Percentiles rank a stretch among this genome's conserved stretches.
phyloP scores from a whole-genome alignment of 2,329 filamentous ascomycete genomes.

The Malbranchea cinnamomea region DNA sequence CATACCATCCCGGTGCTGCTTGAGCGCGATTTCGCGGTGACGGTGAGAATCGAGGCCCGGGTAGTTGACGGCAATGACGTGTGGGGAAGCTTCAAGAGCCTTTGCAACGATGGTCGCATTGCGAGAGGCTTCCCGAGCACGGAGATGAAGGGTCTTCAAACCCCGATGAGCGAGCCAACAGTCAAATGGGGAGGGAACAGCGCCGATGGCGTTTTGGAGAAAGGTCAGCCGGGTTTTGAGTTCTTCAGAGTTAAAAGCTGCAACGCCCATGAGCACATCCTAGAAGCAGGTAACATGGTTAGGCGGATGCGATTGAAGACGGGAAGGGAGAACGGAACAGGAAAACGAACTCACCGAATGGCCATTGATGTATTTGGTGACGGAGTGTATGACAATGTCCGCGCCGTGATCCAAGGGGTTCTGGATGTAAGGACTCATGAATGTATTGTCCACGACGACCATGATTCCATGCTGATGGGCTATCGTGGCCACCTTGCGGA shows the following conservation, averaged over 20 bases:
- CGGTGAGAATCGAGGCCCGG: slow-evolving; percentile 79
- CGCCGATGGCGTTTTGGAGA: slow-evolving; percentile 93
- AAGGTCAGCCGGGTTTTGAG: slow-evolving; percentile 68
- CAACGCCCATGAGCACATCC: slow-evolving; percentile 95
- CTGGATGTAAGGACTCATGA: slow-evolving; percentile 90
- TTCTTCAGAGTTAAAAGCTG: slow-evolving; percentile 78
- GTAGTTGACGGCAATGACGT: slow-evolving; percentile 88
- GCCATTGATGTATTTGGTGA: slow-evolving; percentile 99
- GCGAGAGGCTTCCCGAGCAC: slow-evolving; percentile 65
- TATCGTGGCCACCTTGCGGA: slow-evolving; percentile 64
- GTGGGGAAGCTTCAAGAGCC: slow-evolving; percentile 61
- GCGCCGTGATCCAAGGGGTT: slow-evolving; percentile 91
- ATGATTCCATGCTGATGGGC: slow-evolving; percentile 80
- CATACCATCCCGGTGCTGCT: slow-evolving; percentile 87
- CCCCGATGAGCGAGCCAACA: slow-evolving; percentile 96
- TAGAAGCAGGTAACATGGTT: slow-evolving; percentile 14
- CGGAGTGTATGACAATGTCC: slow-evolving; percentile 90
- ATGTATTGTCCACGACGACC: slow-evolving; percentile 99
- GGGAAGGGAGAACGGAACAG: neutral
- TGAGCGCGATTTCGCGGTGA: slow-evolving; percentile 67
- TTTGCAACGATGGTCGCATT: slow-evolving; percentile 69
- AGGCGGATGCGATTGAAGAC: slow-evolving; percentile 1
- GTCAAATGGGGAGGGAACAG: slow-evolving; percentile 88
- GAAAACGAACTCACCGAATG: slow-evolving; percentile 41
- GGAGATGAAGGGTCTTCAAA: slow-evolving; percentile 89